These are phyloP conservation scores for Claviceps sp. DNA, from an alignment of 2,329 filamentous ascomycete genomes.

Conservation along the genomic window DNA sequence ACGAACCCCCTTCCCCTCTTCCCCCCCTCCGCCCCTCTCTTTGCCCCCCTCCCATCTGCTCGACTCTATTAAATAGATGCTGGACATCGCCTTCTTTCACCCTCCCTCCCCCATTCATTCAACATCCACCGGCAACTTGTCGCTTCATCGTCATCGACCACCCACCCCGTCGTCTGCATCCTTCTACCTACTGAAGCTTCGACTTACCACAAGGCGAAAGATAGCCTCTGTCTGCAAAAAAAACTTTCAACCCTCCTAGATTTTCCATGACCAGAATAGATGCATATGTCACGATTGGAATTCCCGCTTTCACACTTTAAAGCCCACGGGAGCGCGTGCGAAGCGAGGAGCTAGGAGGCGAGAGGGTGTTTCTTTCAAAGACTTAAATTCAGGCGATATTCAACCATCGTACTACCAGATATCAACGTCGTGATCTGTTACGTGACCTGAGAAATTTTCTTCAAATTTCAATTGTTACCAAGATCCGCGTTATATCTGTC, in stretches of 20 bases:
- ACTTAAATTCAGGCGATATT: constrained; percentile 35
- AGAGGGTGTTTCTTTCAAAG: constrained; percentile 15
- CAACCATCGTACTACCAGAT: constrained; percentile 41
- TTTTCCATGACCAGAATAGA: constrained; percentile 29
- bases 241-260: constrained; percentile 17
- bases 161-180: constrained; percentile 15
- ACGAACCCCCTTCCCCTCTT: constrained; percentile 4
- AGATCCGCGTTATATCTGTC: constrained; percentile 12
- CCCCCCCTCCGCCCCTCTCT: constrained; percentile 3
- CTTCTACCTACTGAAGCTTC: constrained; percentile 5
- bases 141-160: constrained; percentile 8
- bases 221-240: constrained; percentile 16
- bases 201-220: constrained; percentile 15
- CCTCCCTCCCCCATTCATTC: constrained; percentile 13
- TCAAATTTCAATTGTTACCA: constrained; percentile 6
- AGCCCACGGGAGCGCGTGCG: constrained; percentile 52
- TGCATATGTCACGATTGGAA: constrained; percentile 27
- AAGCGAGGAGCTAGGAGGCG: constrained; percentile 36
- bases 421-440: constrained; percentile 14
- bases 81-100: constrained; percentile 11
- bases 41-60: constrained; percentile 6
- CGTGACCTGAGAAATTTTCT: constrained; percentile 6
- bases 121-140: constrained; percentile 9
- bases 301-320: constrained; percentile 55
- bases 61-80: constrained; percentile 6